phyloP scores from a whole-genome alignment of 2,329 filamentous ascomycete species.

The Pseudocercospora pini-densiflorae region DNA sequence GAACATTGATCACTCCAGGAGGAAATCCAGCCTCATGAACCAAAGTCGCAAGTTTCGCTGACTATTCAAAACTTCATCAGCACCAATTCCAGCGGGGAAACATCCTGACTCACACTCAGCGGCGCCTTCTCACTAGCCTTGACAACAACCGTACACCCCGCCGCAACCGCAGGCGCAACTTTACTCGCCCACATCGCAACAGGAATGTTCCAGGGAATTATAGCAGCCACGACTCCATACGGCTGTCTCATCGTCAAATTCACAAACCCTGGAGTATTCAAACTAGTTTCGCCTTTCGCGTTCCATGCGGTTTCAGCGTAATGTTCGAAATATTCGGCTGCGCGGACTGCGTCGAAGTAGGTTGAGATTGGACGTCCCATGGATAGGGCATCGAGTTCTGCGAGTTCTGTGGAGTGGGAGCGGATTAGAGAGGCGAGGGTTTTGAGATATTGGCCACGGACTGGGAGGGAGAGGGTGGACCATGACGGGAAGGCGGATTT shows the following conservation, averaged over 20 bases:
- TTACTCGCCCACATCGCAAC: neutral
- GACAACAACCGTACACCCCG: neutral
- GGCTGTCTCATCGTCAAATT: constrained; percentile 41
- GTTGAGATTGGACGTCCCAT: too few relatives aligned
- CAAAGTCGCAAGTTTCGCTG: constrained; percentile 29
- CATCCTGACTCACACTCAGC: too few relatives aligned
- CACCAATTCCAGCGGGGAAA: too few relatives aligned
- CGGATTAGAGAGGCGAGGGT: constrained; percentile 52
- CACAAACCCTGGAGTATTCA: constrained; percentile 54
- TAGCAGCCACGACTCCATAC: constrained; percentile 48
- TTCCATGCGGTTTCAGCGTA: constrained; percentile 41
- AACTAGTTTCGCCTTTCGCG: constrained; percentile 49
- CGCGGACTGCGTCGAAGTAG: too few relatives aligned
- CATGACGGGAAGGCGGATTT: constrained; percentile 63
- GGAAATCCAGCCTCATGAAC: constrained; percentile 47
- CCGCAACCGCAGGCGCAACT: constrained; percentile 2
- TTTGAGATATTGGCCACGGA: constrained; percentile 48
- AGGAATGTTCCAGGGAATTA: constrained; percentile 82
- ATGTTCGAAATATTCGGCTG: too few relatives aligned
- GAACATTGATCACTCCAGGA: constrained; percentile 46
- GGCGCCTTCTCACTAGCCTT: neutral
- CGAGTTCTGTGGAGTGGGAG: too few relatives aligned
- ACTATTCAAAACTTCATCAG: constrained; percentile 44
- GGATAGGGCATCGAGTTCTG: too few relatives aligned
- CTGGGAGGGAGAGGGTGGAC: constrained; percentile 57